Conservation (phyloP, 495 filamentous ascomycete genomes). For the Hypomontagnella submonticulosa region DNA sequence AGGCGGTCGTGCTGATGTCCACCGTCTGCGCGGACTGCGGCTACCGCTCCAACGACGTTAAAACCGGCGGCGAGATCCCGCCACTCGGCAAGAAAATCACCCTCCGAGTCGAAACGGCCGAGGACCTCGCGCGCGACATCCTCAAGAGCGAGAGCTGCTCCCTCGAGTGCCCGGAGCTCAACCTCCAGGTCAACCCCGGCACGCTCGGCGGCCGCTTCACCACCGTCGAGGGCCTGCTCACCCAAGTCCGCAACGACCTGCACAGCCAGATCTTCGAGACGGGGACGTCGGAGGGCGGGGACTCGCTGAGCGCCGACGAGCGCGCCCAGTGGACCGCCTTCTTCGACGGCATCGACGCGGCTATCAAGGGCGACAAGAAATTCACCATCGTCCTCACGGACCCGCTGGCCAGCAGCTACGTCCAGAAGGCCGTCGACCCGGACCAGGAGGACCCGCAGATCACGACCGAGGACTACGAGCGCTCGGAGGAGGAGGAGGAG, state of each 20-base stretch:
- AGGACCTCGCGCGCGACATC: constrained; percentile 90
- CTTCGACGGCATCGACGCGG: constrained; percentile 77
- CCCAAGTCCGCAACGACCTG: constrained; percentile 90
- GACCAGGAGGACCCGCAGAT: constrained; percentile 83
- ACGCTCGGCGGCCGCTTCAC: constrained; percentile 98
- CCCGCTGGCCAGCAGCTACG: constrained; percentile 89
- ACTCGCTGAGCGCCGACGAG: constrained; percentile 73
- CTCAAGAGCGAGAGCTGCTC: constrained; percentile 95
- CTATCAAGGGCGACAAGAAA: constrained; percentile 82
- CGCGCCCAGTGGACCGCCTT: constrained; percentile 81
- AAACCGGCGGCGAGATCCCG: constrained; percentile 93
- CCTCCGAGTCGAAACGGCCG: constrained; percentile 74
- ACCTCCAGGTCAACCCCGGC: constrained; percentile 84
- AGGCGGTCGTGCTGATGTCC: constrained; percentile 90
- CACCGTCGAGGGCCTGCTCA: constrained; percentile 93
- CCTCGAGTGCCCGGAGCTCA: constrained; percentile 84
- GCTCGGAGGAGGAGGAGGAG: constrained; percentile 91
- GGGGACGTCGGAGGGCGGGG: constrained; percentile 66
- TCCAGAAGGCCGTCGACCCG: constrained; percentile 82
- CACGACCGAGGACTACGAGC: constrained; percentile 81
- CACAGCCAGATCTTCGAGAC: constrained; percentile 85
- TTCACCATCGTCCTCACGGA: constrained; percentile 91
- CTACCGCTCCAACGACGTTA: constrained; percentile 95
- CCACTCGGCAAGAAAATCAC: constrained; percentile 86
- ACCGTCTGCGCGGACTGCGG: constrained; percentile 90